Evolutionary conservation across 2,329 filamentous ascomycete genomes (phyloP), one percentile per base, ranked within the genome.

Genomic region (Coniochaeta sp.): DNA sequence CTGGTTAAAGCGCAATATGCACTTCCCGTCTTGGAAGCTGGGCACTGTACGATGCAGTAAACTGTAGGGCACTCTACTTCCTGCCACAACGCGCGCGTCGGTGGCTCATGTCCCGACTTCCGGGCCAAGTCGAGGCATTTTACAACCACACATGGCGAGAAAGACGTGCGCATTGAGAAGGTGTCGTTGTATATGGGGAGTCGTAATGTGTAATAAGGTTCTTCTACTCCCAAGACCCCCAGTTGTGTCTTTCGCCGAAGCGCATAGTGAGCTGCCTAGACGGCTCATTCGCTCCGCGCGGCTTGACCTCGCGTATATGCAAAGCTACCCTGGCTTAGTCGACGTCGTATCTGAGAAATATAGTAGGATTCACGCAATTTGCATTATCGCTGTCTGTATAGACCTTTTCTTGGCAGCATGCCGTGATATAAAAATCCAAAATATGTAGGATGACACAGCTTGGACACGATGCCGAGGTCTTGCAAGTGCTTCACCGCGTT

Each of bases 11-110:
- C 6, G 47, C 47, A 52, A 14, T 52, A 52, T 52, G 47, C 26
- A 52, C 26, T 52, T 52, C 47, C 47, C 47, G 47, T 52, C 47
- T 52, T 52, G 47, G 47, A 52, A 52, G 22, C 47, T 52, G n/a
- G n/a, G n/a, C n/a, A n/a, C n/a, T n/a, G n/a, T n/a, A n/a, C n/a
- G n/a, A n/a, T n/a, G n/a, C n/a, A n/a, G n/a, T n/a, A n/a, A n/a
- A n/a, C n/a, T n/a, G 26, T 26, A 14, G 19, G n/a, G 47, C n/a
- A 52, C 26, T 30, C 17, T 52, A 28, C 22, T 22, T 47, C 42
- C 22, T 47, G 42, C 42, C 38, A 12, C 42, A 47, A 47, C 24
- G 22, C n/a, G 22, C 42, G 24, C 24, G 22, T 47, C 24, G 19
- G 42, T 26, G 42, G 7, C 24, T 47, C 10, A 47, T 6, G 5